Evolutionary conservation across 2,329 filamentous ascomycete species (phyloP), one percentile per base, ranked within the genome.

Genomic region (Ophiocordyceps sinensis): DNA sequence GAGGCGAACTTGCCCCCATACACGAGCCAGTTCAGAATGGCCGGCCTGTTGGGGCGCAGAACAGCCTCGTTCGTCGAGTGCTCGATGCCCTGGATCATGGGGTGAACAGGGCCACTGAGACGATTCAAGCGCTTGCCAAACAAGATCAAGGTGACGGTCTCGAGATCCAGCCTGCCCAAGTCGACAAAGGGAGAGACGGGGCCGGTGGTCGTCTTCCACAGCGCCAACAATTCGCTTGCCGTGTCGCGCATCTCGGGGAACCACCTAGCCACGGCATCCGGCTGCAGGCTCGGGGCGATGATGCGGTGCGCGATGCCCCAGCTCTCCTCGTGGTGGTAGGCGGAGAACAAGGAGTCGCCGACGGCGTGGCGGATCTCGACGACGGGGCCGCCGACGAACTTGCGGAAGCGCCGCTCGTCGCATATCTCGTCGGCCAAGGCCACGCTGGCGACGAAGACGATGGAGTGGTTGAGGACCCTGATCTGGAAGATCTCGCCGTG

Each of bases 141-240:
- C 28, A 77, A 64, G 21, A 64, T 66, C 31, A 66, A 53, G 3
- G 70, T 66, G 2, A 63, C 68, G 3, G 65, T 60, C 43, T 74
- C 71, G 28, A 77, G 62, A 49, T 72, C 70, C n/a, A 75, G 57
- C 14, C 70, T 59, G 48, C 74, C 70, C n/a, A 78, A 60, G 38
- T 75, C 67, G 9, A 57, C 57, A 10, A 73, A 57, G 0, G 69
- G 62, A 5, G 59, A 55, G n/a, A 75, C 55, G 30, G 55, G 54
- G 43, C 63, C 62, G n/a, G 53, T 54, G 1, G 48, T 30, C 0
- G 52, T 55, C 32, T 51, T 55, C 75, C 74, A 78, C 40, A 68
- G 66, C 8, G 54, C 51, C n/a, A 74, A 51, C 30, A 78, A 56
- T 44, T 75, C 72, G 9, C 54, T 50, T 0, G 68, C 61, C n/a